Conservation (phyloP, 2,329 filamentous ascomycete genomes). For the Nemania diffusa region DNA sequence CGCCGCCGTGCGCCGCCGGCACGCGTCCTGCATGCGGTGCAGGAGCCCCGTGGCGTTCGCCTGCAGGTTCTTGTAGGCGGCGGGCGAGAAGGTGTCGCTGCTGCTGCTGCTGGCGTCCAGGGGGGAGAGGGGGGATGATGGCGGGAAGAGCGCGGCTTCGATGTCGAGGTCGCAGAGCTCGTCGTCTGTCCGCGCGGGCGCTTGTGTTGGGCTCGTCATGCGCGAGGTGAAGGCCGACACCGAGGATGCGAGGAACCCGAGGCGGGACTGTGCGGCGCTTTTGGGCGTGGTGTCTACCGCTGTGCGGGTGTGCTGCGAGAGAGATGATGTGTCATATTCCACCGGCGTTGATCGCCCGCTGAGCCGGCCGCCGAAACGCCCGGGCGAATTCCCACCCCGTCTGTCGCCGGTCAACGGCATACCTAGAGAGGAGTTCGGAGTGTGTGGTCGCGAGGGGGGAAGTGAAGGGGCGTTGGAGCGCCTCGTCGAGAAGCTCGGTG, state of each 20-base stretch:
- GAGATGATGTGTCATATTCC: slow-evolving; percentile 48
- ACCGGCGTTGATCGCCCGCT: slow-evolving; percentile 42
- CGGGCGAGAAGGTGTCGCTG: slow-evolving; percentile 65
- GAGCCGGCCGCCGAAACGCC: slow-evolving; percentile 49
- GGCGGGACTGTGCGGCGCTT: slow-evolving; percentile 52
- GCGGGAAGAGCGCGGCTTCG: slow-evolving; percentile 63
- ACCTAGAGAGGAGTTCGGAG: slow-evolving; percentile 44
- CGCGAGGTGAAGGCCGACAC: slow-evolving; percentile 58
- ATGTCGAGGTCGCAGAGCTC: slow-evolving; percentile 67
- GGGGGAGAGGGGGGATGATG: slow-evolving; percentile 52
- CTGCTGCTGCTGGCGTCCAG: no score
- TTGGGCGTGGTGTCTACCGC: slow-evolving; percentile 49
- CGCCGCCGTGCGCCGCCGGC: slow-evolving; percentile 63
- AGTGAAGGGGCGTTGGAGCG: slow-evolving; percentile 31
- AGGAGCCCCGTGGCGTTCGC: slow-evolving; percentile 66
- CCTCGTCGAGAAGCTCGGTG: slow-evolving; percentile 36
- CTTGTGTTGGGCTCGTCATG: slow-evolving; percentile 46
- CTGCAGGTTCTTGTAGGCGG: slow-evolving; percentile 70
- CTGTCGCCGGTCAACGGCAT: slow-evolving; percentile 59
- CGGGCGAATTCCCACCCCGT: slow-evolving; percentile 47
- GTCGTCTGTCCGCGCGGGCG: slow-evolving; percentile 54
- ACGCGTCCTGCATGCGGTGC: slow-evolving; percentile 67
- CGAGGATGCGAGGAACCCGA: slow-evolving; percentile 59
- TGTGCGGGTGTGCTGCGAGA: slow-evolving; percentile 45
- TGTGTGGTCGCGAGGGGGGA: slow-evolving; percentile 36